Evolutionary conservation across 139 green algal genomes (phyloP), one percentile per base, ranked within the genome.

Genomic region (Pleodorina starrii): DNA sequence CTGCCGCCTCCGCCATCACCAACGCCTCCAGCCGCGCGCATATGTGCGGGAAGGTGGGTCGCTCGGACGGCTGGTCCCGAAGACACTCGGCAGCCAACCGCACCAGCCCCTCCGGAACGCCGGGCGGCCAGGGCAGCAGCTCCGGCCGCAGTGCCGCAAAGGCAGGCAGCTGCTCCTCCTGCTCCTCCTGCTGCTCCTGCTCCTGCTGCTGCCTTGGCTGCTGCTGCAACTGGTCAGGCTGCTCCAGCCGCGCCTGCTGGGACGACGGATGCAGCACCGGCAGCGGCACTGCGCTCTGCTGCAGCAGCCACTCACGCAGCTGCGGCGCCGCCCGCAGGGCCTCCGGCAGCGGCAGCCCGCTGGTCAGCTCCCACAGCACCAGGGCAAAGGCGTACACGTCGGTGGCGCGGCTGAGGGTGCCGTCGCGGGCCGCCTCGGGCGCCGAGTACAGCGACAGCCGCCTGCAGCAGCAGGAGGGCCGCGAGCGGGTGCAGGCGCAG

Each of bases 311-410:
- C 14, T 66, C 38, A 1, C 54, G 79, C 57, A 86, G 51, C 40
- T 35, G 35, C 40, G 57, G 79, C 27, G 5, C 27, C 27, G 40
- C 54, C 1, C 3, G 51, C 57, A 75, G 36, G 9, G 79, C 79
- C 57, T 75, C 79, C 5, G 79, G 79, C 57, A 86, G 57, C 57
- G 79, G 79, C 54, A n/a, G 11, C 5, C 79, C 79, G 17, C 3
- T 21, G 2, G 54, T 48, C 84, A 90, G 71, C 71, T 91, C 66
- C 78, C 80, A 91, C 17, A 86, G 10, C 19, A 89, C 25, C 5
- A 89, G 4, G 23, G 48, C 88, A 3, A 89, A 86, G 21, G 88
- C 71, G 51, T 89, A 91, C 42, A 89, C 80, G 74, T 91, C 88
- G n/a, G 11, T 38, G 19, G 71, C 42, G 1, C 32, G 50, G 51